Evolutionary conservation across 169 alveolate species (phyloP).

Genomic region (Cryptosporidium viatorum): DNA sequence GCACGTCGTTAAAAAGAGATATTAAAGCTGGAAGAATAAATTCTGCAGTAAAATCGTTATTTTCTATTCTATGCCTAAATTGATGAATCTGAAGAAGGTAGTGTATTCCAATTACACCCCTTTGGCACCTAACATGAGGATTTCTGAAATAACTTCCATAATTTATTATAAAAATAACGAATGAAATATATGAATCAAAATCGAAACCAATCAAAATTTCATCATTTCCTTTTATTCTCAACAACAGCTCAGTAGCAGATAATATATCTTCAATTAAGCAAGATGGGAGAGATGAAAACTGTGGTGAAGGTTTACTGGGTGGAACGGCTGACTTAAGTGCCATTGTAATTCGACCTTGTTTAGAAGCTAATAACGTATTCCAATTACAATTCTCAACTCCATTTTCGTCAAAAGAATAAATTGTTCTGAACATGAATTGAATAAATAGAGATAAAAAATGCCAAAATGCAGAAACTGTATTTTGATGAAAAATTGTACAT

Average conservation of each 20-base stretch:
- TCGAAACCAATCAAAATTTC: conserved; percentile 81
- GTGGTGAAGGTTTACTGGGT: conserved; percentile 78
- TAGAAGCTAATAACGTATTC: conserved; percentile 27
- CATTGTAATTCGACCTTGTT: conserved; percentile 35
- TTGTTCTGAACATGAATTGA: conserved; percentile 74
- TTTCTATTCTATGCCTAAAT: conserved; percentile 77
- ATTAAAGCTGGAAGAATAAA: conserved; percentile 84
- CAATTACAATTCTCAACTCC: conserved; percentile 40
- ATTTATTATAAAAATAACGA: conserved; percentile 84
- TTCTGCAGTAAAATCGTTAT: conserved; percentile 69
- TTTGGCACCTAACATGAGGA: conserved; percentile 88
- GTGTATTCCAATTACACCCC: conserved; percentile 80
- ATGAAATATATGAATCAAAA: conserved; percentile 84
- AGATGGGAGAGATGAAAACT: conserved; percentile 83
- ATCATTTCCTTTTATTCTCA: conserved; percentile 77
- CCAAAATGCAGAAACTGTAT: conserved; percentile 78
- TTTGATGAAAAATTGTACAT: conserved; percentile 22
- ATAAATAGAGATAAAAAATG: conserved; percentile 76
- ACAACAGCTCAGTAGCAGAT: conserved; percentile 78
- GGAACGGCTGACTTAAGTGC: conserved; percentile 75
- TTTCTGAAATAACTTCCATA: conserved; percentile 83
- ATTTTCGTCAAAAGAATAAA: conserved; percentile 55
- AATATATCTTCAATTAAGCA: conserved; percentile 81
- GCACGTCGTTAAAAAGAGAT: conserved; percentile 83
- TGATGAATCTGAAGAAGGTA: conserved; percentile 78